Base-by-base conservation (phyloP, 257 asterid species). In the Plantago major region DNA sequence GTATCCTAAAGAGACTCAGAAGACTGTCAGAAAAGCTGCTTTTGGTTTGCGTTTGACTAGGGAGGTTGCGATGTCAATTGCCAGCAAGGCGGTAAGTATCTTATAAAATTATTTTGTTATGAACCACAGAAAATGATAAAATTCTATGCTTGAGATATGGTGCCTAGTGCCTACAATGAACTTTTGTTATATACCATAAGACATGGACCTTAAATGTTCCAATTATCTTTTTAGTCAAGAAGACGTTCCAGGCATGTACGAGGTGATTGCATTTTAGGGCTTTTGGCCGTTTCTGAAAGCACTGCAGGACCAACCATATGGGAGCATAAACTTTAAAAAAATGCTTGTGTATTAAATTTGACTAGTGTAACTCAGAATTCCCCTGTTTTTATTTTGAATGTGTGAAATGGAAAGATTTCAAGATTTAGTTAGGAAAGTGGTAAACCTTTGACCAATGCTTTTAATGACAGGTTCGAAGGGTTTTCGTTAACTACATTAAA, bases 11-110 rank as follows among this genome's bases (percentile, higher is more conserved):
- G 95, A 82, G 67, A 81, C 73, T 46, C 78, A 71, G 76, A 85
- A 89, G 67, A 55, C 86, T 37, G 96, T 93, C 78, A 75, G 90
- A 76, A 93, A 93, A 69, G 90, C 96, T 70, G 99, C 97, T 11
- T 89, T 81, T 72, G 95, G 97, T 64, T 66, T 93, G 78, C 96
- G 96, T 60, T 78, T 93, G 80, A 87, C 86, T 18, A 87, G 97
- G 78, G 99, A 85, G 62, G 83, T 81, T 75, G 99, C 95, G 22
- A 79, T 93, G 74, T 80, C 89, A 63, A 85, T 89, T 73, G 96
- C 90, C 64, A 70, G 95, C 69, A 87, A 89, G 79, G 96, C 94
- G 15, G 99, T 93, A 82, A 83, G 97, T 87, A 50, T 54, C 71
- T 11, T 9, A 50, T 15, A n/a, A 67, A 50, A 6, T 4, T 33